phyloP scores from a whole-genome alignment of 768 basidiomycete species.

The Clavulina sp. region DNA sequence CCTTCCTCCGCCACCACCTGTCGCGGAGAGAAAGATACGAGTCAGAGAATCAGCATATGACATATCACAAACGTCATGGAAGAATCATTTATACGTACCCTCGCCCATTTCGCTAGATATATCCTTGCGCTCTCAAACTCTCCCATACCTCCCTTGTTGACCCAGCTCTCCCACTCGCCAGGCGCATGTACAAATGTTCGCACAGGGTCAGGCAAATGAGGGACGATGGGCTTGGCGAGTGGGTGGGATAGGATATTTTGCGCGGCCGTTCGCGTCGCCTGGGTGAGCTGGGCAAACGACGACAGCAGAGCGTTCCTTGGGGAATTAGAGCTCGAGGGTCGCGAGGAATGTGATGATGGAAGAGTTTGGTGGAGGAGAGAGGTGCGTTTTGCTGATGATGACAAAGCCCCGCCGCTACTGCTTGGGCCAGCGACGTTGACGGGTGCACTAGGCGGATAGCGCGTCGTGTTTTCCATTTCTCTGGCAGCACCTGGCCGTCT shows the following conservation, averaged over 20 bases:
- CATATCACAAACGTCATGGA: too few species aligned
- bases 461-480: neutral
- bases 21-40: neutral
- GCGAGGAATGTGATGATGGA: too few species aligned
- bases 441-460: neutral
- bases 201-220: conserved; percentile 90
- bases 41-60: neutral
- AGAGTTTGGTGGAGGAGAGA: conserved; percentile 68
- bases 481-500: conserved; percentile 32
- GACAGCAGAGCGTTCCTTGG: conserved; percentile 73
- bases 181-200: conserved; percentile 74
- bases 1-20: conserved; percentile 90
- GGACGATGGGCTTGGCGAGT: conserved; percentile 86
- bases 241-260: conserved; percentile 93
- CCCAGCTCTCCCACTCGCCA: conserved; percentile 83
- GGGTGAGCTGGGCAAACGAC: conserved; percentile 86
- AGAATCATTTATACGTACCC: conserved; percentile 19
- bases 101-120: conserved; percentile 92
- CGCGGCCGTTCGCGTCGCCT: conserved; percentile 81
- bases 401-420: conserved; percentile 39
- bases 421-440: neutral
- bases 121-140: conserved; percentile 94
- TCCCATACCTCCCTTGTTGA: conserved; percentile 80
- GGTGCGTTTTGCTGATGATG: too few species aligned
- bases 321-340: conserved; percentile 30